These are phyloP conservation scores for Scutellaria minor DNA, from an alignment of 257 asterid species.

Conservation along the genomic window DNA sequence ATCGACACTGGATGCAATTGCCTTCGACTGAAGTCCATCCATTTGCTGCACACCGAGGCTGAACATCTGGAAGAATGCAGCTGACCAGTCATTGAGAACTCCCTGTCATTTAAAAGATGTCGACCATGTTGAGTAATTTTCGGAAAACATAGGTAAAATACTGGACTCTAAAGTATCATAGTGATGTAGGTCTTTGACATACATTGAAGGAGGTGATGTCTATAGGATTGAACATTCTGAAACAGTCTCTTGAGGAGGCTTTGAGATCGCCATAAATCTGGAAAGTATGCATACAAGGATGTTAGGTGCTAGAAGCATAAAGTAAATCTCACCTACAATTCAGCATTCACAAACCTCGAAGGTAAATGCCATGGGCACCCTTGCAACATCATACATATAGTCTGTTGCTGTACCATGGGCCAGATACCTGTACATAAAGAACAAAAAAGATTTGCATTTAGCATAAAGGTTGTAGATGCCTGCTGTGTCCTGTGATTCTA, in stretches of 20 bases:
- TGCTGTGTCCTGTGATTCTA: constrained; percentile 7
- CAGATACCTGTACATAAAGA: constrained; percentile 61
- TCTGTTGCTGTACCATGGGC: constrained; percentile 99
- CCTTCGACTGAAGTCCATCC: constrained; percentile 61
- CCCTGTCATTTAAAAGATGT: constrained; percentile 56
- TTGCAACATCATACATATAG: constrained; percentile 88
- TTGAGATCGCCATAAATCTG: constrained; percentile 93
- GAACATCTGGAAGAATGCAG: constrained; percentile 83
- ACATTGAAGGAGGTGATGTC: constrained; percentile 90
- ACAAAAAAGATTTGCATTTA: constrained; percentile 21
- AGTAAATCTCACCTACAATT: constrained; percentile 10
- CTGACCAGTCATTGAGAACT: constrained; percentile 94
- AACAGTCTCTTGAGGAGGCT: constrained; percentile 91
- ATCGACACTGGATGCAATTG: constrained; percentile 57
- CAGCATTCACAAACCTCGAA: constrained; percentile 69
- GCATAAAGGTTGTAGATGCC: neutral
- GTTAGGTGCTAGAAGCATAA: constrained; percentile 24
- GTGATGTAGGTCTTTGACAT: constrained; percentile 31
- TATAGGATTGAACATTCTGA: constrained; percentile 91
- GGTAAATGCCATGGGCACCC: constrained; percentile 98
- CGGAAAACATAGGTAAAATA: neutral
- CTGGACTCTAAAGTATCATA: neutral
- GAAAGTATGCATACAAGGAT: constrained; percentile 18
- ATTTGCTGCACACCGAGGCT: constrained; percentile 68
- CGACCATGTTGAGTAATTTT: constrained; percentile 15